phyloP scores from a whole-genome alignment of 2,329 filamentous ascomycete genomes.

The Ophiostoma sp. region DNA sequence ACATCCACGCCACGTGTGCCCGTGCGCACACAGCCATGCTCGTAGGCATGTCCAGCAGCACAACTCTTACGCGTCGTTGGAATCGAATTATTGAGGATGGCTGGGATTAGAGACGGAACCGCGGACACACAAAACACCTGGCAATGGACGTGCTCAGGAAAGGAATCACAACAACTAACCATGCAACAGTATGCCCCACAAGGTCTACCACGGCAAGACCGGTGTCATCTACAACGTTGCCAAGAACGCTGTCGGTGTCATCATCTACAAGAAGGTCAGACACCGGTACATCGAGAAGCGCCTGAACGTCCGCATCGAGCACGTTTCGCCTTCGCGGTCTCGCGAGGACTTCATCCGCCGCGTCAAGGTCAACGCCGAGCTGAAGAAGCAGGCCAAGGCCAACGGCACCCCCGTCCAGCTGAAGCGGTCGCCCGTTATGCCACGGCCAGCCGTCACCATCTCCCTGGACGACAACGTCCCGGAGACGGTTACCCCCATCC shows the following conservation, averaged over 20 bases:
- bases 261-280: constrained; percentile 99
- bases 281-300: constrained; percentile 99
- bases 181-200: constrained; percentile 80
- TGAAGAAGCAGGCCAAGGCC: constrained; percentile 88
- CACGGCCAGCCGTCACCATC: constrained; percentile 67
- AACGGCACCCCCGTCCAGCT: constrained; percentile 82
- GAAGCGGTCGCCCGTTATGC: constrained; percentile 80
- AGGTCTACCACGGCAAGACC: constrained; percentile 99
- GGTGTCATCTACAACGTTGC: constrained; percentile 98
- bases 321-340: constrained; percentile 89
- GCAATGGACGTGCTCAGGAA: constrained; percentile 29
- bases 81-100: not conserved
- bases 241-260: constrained; percentile 95
- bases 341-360: constrained; percentile 93
- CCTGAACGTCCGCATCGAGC: constrained; percentile 97
- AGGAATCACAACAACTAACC: constrained; percentile 25
- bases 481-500: constrained; percentile 40
- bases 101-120: not conserved
- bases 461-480: constrained; percentile 31
- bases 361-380: constrained; percentile 91
- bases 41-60: not conserved
- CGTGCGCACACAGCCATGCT: not conserved
- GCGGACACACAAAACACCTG: constrained; percentile 16
- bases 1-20: not conserved
- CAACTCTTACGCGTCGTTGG: not conserved